These are phyloP conservation scores for Cicer cuneatum DNA, from an alignment of 306 rosid genomes.

Conservation along the genomic window DNA sequence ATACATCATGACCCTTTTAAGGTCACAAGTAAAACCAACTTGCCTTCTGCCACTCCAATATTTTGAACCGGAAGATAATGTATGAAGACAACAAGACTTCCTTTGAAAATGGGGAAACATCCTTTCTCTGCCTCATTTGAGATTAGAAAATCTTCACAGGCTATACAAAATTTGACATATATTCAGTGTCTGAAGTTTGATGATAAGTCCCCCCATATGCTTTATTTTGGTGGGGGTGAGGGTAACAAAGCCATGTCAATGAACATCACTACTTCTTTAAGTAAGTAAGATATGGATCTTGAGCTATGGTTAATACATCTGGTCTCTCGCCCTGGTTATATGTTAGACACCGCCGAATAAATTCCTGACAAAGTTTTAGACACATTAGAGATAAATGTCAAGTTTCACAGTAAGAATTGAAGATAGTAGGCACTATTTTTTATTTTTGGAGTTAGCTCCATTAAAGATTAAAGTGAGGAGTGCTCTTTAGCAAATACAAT, in stretches of 20 bases:
- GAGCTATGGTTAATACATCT: slow-evolving; percentile 85
- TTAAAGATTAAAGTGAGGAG: background rate
- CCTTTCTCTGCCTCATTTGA: slow-evolving; percentile 38
- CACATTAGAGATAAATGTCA: slow-evolving; percentile 16
- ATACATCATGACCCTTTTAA: slow-evolving; percentile 44
- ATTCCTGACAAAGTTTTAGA: slow-evolving; percentile 59
- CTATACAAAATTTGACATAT: slow-evolving; percentile 57
- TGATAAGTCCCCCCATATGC: slow-evolving; percentile 41
- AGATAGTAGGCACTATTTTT: background rate
- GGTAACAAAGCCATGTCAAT: slow-evolving; percentile 37
- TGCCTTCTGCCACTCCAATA: slow-evolving; percentile 13
- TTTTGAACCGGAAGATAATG: slow-evolving; percentile 36
- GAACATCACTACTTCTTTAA: slow-evolving; percentile 63
- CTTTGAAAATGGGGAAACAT: slow-evolving; percentile 33
- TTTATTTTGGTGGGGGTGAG: slow-evolving; percentile 17
- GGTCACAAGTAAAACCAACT: slow-evolving; percentile 42
- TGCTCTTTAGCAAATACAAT: background rate
- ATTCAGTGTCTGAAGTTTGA: slow-evolving; percentile 43
- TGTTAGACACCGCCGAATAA: slow-evolving; percentile 86
- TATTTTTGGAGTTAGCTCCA: background rate
- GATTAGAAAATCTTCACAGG: slow-evolving; percentile 57
- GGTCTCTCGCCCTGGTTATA: slow-evolving; percentile 95
- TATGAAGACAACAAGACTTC: slow-evolving; percentile 35
- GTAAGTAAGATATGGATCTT: slow-evolving; percentile 88
- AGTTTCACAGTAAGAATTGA: slow-evolving; percentile 20